phyloP scores from a whole-genome alignment of 2,329 filamentous ascomycete genomes.

The Epicoccum nigrum region DNA sequence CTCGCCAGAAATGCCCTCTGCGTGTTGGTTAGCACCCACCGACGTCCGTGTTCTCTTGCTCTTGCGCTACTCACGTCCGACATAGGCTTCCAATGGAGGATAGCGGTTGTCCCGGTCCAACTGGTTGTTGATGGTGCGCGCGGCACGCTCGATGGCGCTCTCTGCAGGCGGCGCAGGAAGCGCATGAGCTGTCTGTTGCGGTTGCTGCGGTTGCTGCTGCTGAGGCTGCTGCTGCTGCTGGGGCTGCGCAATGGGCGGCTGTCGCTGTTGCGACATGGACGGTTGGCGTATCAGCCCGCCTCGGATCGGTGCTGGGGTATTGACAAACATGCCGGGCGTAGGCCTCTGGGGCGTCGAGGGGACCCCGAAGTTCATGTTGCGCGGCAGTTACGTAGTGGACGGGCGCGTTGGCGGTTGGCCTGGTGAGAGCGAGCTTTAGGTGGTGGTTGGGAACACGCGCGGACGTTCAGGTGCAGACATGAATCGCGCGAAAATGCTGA shows the following conservation, averaged over 20 bases:
- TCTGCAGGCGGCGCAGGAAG: slow-evolving; percentile 32
- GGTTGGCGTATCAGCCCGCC: slow-evolving; percentile 34
- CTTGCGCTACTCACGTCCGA: slow-evolving; percentile 70
- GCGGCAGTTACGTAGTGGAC: slow-evolving; percentile 11
- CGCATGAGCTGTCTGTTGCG: slow-evolving; percentile 29
- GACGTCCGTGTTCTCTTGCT: not conserved
- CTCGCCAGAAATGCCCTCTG: slow-evolving; percentile 88
- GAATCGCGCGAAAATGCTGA: slow-evolving; percentile 28
- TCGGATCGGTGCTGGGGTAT: slow-evolving; percentile 67
- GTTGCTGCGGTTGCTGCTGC: not conserved
- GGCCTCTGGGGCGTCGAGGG: slow-evolving; percentile 68
- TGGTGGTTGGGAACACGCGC: slow-evolving; percentile 39
- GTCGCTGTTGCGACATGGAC: slow-evolving; percentile 28
- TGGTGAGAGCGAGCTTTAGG: slow-evolving; percentile 32
- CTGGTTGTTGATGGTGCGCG: slow-evolving; percentile 80
- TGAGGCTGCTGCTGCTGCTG: slow-evolving; percentile 18
- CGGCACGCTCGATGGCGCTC: slow-evolving; percentile 78
- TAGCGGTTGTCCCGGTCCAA: slow-evolving; percentile 79
- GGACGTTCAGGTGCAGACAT: slow-evolving; percentile 35
- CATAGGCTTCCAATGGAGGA: slow-evolving; percentile 87
- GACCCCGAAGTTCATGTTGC: slow-evolving; percentile 39
- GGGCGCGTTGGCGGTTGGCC: slow-evolving; percentile 32
- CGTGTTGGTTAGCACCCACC: slow-evolving; percentile 37
- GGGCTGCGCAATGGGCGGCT: slow-evolving; percentile 35
- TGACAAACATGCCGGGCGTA: slow-evolving; percentile 76